Percentiles rank a stretch among this genome's conserved stretches.
phyloP scores from a whole-genome alignment of 176 grass and related monocot species.

The Carex kokanica region DNA sequence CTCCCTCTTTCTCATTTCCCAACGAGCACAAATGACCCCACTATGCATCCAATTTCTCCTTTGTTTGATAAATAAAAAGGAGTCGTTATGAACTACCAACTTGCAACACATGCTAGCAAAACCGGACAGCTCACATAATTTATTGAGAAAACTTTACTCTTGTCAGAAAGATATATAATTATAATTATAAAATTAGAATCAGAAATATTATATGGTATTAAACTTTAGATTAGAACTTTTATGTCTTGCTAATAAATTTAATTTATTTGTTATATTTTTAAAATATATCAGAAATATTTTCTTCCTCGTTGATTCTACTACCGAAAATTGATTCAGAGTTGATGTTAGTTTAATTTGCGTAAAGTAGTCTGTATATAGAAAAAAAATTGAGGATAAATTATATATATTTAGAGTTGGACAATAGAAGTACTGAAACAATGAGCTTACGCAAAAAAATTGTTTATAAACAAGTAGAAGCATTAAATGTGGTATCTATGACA shows the following conservation, averaged over 20 bases:
- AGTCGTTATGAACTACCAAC: not conserved
- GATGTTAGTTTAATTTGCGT: not conserved
- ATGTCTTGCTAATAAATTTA: not conserved
- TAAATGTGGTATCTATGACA: too few relatives aligned
- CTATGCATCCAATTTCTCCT: slow-evolving; percentile 17
- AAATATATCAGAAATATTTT: not conserved
- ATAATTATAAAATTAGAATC: too few relatives aligned
- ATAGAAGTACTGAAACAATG: not conserved
- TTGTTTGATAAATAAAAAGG: not conserved
- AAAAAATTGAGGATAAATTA: not conserved
- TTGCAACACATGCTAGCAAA: not conserved
- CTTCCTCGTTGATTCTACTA: not conserved
- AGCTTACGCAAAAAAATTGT: not conserved
- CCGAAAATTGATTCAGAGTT: not conserved
- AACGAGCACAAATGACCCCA: slow-evolving; percentile 20
- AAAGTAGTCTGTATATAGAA: not conserved
- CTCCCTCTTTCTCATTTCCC: slow-evolving; percentile 16
- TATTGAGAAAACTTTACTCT: not conserved
- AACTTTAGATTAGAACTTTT: not conserved
- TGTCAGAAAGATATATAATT: not conserved
- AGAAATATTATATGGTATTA: too few relatives aligned
- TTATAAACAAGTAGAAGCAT: not conserved
- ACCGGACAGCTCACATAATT: not conserved
- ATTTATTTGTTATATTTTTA: not conserved
- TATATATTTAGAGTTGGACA: not conserved